phyloP scores from a whole-genome alignment of 345 rosid genomes.

The Gossypium longicalyx region DNA sequence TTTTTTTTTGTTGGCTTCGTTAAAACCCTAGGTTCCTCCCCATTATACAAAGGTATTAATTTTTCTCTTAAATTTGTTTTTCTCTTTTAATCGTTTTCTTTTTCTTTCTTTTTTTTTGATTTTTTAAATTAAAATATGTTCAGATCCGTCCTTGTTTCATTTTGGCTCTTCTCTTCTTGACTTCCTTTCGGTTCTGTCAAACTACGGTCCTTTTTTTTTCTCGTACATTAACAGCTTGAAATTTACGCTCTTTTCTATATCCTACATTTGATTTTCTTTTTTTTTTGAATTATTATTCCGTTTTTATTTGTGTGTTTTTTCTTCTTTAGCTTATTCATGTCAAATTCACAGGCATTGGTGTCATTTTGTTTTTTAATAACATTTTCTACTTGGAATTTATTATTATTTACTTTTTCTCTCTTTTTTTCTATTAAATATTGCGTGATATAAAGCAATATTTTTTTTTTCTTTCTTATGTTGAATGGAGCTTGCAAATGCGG shows the following conservation, averaged over 20 bases:
- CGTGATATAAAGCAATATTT: neutral
- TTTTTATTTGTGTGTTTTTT: neutral
- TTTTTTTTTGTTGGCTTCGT: slow-evolving; percentile 17
- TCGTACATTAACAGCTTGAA: neutral
- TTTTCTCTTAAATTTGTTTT: neutral
- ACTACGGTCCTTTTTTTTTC: neutral
- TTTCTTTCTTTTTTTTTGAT: neutral
- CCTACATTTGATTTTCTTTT: slow-evolving; percentile 13
- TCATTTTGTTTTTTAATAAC: neutral
- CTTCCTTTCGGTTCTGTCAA: slow-evolving; percentile 1
- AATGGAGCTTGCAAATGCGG: neutral
- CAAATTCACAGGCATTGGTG: slow-evolving; percentile 21
- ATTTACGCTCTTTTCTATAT: slow-evolving; percentile 11
- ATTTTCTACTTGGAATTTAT: neutral
- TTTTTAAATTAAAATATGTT: neutral
- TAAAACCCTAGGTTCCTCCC: slow-evolving; percentile 46
- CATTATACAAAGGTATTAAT: slow-evolving; percentile 26
- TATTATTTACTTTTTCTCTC: neutral
- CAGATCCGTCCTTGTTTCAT: slow-evolving; percentile 37
- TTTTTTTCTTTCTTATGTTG: neutral
- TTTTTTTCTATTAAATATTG: neutral
- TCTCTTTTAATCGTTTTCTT: neutral
- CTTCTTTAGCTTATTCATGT: slow-evolving; percentile 3
- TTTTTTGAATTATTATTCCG: neutral
- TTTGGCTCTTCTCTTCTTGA: slow-evolving; percentile 6